phyloP scores from a whole-genome alignment of 1,284 basidiomycete genomes.

The Pseudozyma tsukubaensis region DNA sequence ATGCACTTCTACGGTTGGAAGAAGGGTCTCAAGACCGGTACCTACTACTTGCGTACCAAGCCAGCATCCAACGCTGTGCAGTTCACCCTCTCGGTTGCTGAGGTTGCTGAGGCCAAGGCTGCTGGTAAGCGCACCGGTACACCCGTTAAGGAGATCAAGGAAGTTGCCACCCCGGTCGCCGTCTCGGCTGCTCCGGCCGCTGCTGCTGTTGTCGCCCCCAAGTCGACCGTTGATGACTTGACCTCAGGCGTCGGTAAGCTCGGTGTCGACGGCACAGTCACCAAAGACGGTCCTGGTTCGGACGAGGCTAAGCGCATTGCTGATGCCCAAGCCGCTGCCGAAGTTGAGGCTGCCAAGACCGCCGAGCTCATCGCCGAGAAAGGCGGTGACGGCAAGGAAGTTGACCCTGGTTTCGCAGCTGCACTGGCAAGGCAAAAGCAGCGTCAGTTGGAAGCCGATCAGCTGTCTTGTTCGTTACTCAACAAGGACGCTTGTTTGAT shows the following conservation, averaged over 20 bases:
- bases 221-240: slow-evolving; percentile 14
- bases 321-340: slow-evolving; percentile 72
- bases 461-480: slow-evolving; percentile 83
- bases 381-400: slow-evolving; percentile 59
- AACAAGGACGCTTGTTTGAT: slow-evolving; percentile 75
- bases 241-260: slow-evolving; percentile 58
- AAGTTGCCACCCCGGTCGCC: slow-evolving; percentile 6
- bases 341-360: slow-evolving; percentile 71
- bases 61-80: slow-evolving; percentile 96
- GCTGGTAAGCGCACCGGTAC: slow-evolving; percentile 70
- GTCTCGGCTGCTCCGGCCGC: slow-evolving; percentile 12
- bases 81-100: slow-evolving; percentile 89
- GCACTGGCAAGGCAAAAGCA: slow-evolving; percentile 79
- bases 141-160: slow-evolving; percentile 22
- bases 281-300: slow-evolving; percentile 58
- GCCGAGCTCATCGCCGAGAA: slow-evolving; percentile 14
- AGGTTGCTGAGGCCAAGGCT: slow-evolving; percentile 77
- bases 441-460: slow-evolving; percentile 83
- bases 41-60: slow-evolving; percentile 87
- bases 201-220: slow-evolving; percentile 7
- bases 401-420: slow-evolving; percentile 83
- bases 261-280: slow-evolving; percentile 63
- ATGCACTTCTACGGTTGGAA: slow-evolving; percentile 99
- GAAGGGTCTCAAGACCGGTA: slow-evolving; percentile 94
- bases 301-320: slow-evolving; percentile 53